Evolutionary conservation across 495 filamentous ascomycete genomes (phyloP).

Genomic region (Echria macrotheca): DNA sequence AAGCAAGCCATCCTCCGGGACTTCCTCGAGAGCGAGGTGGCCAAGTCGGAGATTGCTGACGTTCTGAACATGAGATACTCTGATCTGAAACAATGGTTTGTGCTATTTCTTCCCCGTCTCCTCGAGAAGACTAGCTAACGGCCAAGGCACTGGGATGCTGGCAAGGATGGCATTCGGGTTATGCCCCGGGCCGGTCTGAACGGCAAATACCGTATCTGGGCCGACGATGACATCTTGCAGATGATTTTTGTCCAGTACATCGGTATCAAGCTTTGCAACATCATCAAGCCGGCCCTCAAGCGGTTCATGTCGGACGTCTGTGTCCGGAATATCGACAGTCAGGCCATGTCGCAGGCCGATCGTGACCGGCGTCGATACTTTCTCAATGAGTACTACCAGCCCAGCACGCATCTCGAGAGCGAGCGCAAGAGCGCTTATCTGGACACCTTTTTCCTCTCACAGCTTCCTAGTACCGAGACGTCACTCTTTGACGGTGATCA

Average conservation of each 20-base stretch:
- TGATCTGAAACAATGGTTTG: slow-evolving; percentile 51
- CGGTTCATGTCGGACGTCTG: slow-evolving; percentile 25
- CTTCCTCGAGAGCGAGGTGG: slow-evolving; percentile 51
- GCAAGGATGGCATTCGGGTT: slow-evolving; percentile 45
- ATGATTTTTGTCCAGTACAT: slow-evolving; percentile 61
- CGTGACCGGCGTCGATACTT: slow-evolving; percentile 17
- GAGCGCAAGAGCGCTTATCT: slow-evolving; percentile 19
- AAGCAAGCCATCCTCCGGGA: slow-evolving; percentile 55
- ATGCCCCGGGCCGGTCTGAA: slow-evolving; percentile 61
- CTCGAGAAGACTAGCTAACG: background rate
- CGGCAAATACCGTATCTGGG: slow-evolving; percentile 61
- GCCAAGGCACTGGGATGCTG: slow-evolving; percentile 46
- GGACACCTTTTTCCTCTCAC: slow-evolving; percentile 37
- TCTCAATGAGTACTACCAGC: slow-evolving; percentile 12
- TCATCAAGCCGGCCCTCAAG: slow-evolving; percentile 42
- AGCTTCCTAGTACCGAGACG: slow-evolving; percentile 45
- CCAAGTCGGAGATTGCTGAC: slow-evolving; percentile 57
- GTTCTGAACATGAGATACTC: slow-evolving; percentile 65
- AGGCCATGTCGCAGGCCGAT: slow-evolving; percentile 11
- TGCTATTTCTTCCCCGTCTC: no score
- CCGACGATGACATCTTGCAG: slow-evolving; percentile 65
- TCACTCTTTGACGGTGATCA: slow-evolving; percentile 24
- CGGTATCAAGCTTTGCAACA: slow-evolving; percentile 51
- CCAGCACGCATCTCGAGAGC: slow-evolving; percentile 16
- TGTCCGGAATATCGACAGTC: slow-evolving; percentile 10